These are phyloP conservation scores for Macroventuria anomochaeta DNA, from an alignment of 2,329 filamentous ascomycete species.

Conservation along the genomic window DNA sequence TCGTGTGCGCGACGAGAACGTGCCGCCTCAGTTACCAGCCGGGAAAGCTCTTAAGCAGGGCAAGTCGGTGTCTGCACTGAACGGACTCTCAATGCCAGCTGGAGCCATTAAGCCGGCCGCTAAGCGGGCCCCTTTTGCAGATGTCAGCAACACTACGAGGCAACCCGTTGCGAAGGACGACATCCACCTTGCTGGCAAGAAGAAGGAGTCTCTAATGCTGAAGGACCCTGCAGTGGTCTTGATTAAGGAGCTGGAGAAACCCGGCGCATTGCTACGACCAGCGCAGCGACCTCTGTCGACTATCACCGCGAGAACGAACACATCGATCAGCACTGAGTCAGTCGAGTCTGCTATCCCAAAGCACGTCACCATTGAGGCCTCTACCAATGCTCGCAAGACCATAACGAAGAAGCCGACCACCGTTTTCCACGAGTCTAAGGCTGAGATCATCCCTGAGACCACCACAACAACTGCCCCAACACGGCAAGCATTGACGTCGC, in stretches of 20 bases:
- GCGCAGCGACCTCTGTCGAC: conserved; percentile 63
- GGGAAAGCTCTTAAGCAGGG: conserved; percentile 71
- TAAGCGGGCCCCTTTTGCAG: conserved; percentile 81
- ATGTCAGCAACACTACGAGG: conserved; percentile 74
- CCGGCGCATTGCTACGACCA: conserved; percentile 60
- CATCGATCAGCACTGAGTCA: conserved; percentile 20
- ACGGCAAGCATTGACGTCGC: conserved; percentile 30
- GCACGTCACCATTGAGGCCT: conserved; percentile 33
- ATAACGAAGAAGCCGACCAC: conserved; percentile 60
- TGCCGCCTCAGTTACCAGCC: conserved; percentile 49
- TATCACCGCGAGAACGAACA: conserved; percentile 29
- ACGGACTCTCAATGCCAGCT: conserved; percentile 57
- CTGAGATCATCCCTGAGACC: conserved; percentile 27
- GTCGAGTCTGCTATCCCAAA: conserved; percentile 32
- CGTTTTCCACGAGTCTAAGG: conserved; percentile 60
- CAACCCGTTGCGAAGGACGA: conserved; percentile 61
- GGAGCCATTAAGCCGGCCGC: conserved; percentile 67
- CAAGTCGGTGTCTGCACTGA: conserved; percentile 76
- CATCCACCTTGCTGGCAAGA: conserved; percentile 54
- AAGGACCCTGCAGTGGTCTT: conserved; percentile 40
- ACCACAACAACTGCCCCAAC: conserved; percentile 27
- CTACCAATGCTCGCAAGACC: conserved; percentile 54
- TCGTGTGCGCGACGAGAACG: conserved; percentile 75
- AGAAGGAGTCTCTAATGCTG: conserved; percentile 47
- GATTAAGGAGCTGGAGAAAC: conserved; percentile 51